Evolutionary conservation across 768 basidiomycete genomes (phyloP), one percentile per base, ranked within the genome.

Genomic region (Boletus pseudopeckii): DNA sequence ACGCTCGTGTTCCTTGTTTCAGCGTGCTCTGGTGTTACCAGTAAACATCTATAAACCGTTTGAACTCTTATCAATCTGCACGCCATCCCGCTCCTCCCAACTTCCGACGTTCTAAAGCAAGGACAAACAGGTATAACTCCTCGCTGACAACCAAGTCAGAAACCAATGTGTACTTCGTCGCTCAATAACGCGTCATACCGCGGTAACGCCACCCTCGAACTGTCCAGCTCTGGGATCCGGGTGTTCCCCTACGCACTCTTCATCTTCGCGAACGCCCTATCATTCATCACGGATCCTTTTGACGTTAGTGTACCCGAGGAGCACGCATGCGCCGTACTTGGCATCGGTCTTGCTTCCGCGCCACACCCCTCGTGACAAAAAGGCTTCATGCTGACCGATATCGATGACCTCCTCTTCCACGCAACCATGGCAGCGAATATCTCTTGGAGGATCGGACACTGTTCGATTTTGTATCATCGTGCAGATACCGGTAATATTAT

Each of bases 1-100:
- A n/a, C n/a, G n/a, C 24, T 26, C 4, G 24, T 4, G 41, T 52
- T 30, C 37, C 50, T 40, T 22, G 51, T 40, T 58, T 59, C 57
- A 51, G 37, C 4, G 17, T 36, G 44, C 34, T 43, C 30, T 50
- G 45, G 7, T 28, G 28, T 22, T 28, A 26, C 10, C 7, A 45
- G n/a, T n/a, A n/a, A n/a, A n/a, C n/a, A n/a, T n/a, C n/a, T n/a
- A n/a, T n/a, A n/a, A n/a, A n/a, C n/a, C n/a, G n/a, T n/a, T n/a
- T n/a, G n/a, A n/a, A n/a, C n/a, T n/a, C n/a, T n/a, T n/a, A n/a
- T n/a, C n/a, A n/a, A n/a, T n/a, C 26, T 18, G 18, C 30, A 15
- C 30, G n/a, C 45, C 24, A 30, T 32, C 34, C 17, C 13, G 11
- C 18, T 42, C 30, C 36, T 5, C 22, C 34, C 28, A 13, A 32